Percentiles rank a stretch among this genome's conserved stretches.
phyloP scores from a whole-genome alignment of 2,329 filamentous ascomycete species.

The Teratosphaeria nubilosa region DNA sequence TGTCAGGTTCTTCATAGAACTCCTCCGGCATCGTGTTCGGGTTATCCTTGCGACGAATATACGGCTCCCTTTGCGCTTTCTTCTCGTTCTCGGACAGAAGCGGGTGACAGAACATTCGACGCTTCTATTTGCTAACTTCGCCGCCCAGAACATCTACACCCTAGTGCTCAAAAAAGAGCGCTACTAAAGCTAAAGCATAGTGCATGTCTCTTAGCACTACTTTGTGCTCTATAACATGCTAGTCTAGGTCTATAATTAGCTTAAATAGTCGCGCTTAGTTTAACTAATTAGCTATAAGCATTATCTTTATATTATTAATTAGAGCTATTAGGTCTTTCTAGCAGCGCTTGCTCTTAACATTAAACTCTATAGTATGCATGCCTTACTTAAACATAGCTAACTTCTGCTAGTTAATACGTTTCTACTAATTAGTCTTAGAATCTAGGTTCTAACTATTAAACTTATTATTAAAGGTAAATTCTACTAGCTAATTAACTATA shows the following conservation, averaged over 20 bases:
- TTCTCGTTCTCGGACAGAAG: slow-evolving; percentile 31
- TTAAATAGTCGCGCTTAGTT: slow-evolving; percentile 5
- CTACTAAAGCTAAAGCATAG: slow-evolving; percentile 29
- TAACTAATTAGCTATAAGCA: neutral
- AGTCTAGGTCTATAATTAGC: slow-evolving; percentile 15
- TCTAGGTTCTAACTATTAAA: neutral
- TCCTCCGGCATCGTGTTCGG: slow-evolving; percentile 27
- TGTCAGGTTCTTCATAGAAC: slow-evolving; percentile 23
- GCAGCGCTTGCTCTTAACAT: slow-evolving; percentile 29
- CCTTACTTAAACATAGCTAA: slow-evolving; percentile 31
- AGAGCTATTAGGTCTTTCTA: slow-evolving; percentile 31
- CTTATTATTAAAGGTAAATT: neutral
- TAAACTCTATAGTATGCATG: slow-evolving; percentile 37
- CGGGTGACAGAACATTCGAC: neutral
- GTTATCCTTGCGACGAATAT: slow-evolving; percentile 29
- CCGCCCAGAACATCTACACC: too few species aligned
- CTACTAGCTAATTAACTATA: neutral
- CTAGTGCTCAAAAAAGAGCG: slow-evolving; percentile 21
- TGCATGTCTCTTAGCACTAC: slow-evolving; percentile 31
- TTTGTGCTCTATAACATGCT: slow-evolving; percentile 23
- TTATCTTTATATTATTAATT: slow-evolving; percentile 11
- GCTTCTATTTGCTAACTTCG: too few species aligned
- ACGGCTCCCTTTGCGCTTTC: slow-evolving; percentile 29
- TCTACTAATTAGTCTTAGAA: neutral
- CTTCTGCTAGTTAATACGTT: slow-evolving; percentile 18